Base-by-base conservation (phyloP, 2,329 filamentous ascomycete species). In the Cordyceps javanica region DNA sequence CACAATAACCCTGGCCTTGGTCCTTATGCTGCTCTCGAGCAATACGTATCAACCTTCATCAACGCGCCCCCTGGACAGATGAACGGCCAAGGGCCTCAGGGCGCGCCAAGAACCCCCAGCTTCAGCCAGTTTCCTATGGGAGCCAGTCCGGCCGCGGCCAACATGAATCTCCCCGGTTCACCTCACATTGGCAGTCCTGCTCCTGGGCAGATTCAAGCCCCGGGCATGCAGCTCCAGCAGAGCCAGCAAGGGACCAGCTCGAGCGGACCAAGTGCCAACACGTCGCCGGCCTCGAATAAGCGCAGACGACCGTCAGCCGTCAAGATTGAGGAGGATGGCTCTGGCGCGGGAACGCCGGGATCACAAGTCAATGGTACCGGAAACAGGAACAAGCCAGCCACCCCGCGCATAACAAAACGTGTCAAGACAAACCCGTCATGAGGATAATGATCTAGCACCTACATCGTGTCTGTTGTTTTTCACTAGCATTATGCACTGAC, bases 191-290 rank as follows among this genome's bases (percentile, higher is more conserved):
- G 55, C 28, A 86, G 82, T 67, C 85, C 85, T 9, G 83, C 82
- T 19, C 79, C 81, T 14, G 82, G 80, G 16, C 76, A 80, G 54
- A 85, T 86, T 78, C 82, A 85, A 68, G 82, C 83, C 53, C 84
- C 84, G 23, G 77, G 77, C 61, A 88, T 88, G 85, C 82, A 85
- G 68, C 73, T 84, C 60, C 84, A 88, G 67, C 82, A 83, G 62
- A 87, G 84, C 67, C 85, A 87, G 68, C 85, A 88, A 67, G 85
- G 85, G 39, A 86, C 84, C 32, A 83, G 75, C 68, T 87, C 84
- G 10, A 84, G 82, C 67, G 85, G 83, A 2, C 83, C 83, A 7
- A 87, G 83, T 66, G 83, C 85, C 58, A 88, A 87, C 70, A 88
- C 85, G 5, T 85, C 82, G 32, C 83, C 83, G 39, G 77, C 80